Evolutionary conservation across 2,329 filamentous ascomycete genomes (phyloP), one percentile per base, ranked within the genome.

Genomic region (Talaromyces albobiverticillius): DNA sequence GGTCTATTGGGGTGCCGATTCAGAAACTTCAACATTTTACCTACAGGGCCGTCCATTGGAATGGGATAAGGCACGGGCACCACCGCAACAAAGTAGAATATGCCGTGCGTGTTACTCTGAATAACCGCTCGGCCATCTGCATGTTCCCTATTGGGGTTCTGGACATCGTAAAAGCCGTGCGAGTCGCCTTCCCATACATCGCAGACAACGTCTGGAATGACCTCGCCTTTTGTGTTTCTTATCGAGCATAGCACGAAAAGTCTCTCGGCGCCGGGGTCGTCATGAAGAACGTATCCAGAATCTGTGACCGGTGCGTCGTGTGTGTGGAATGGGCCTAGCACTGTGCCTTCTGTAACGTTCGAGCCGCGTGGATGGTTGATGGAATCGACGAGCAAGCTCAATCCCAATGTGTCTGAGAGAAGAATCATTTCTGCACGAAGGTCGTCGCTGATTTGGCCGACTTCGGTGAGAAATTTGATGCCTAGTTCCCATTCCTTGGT

Each of bases 141-240:
- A 2, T 76, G 79, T 8, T 79, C 71, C 5, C 84, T 77, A 1
- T 81, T 71, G 0, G 81, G 76, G 67, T 90, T 85, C 71, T 94
- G 89, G 57, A 92, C 88, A 66, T 94, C 89, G 66, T 94, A 94
- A 64, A 86, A 83, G 8, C 89, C 89, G 1, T 54, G 47, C 55
- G 82, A 85, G 67, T 93, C 89, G 8, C 89, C 90, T 74, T 93
- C 89, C 89, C 89, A 94, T 59, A 94, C 86, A 69, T 93, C 89
- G 57, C 93, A 81, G 66, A 85, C 89, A 31, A 86, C 88, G 45
- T 77, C 83, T 2, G 73, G 59, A 22, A 94, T 76, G 0, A 88
- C 85, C 1, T 75, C 76, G 0, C 87, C 87, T 1, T 71, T 40
- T 0, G 81, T 82, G 67, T 90, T 86, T 58, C 80, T 83, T 54